Conservation (phyloP, 2,329 filamentous ascomycete genomes). For the Hypoxylon sp. region DNA sequence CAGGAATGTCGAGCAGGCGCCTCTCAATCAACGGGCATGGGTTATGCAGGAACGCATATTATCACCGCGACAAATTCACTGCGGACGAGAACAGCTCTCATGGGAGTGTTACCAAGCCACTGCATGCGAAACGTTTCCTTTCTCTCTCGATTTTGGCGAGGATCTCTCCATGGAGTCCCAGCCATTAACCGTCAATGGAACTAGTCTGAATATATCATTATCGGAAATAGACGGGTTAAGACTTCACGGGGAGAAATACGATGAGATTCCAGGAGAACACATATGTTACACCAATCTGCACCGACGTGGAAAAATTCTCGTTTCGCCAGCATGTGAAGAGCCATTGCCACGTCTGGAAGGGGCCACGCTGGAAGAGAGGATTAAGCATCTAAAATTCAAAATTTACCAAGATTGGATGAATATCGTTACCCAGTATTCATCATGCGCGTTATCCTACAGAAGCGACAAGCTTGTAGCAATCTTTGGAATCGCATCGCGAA, state of each 20-base stretch:
- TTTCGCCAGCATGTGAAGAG: no score
- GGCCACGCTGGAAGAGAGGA: background rate
- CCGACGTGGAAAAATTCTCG: background rate
- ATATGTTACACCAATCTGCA: background rate
- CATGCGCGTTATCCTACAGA: constrained; percentile 3
- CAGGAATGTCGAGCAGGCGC: background rate
- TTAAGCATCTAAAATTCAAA: constrained; percentile 1
- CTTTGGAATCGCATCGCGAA: constrained; percentile 5
- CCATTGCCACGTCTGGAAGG: background rate
- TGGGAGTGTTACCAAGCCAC: constrained; percentile 14
- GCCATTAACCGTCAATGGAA: background rate
- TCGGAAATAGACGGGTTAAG: background rate
- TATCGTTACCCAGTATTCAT: constrained; percentile 2
- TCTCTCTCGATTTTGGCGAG: constrained; percentile 1
- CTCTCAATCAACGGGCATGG: constrained; percentile 14
- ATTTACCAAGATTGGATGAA: constrained; percentile 14
- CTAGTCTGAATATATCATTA: background rate
- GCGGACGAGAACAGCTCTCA: constrained; percentile 9
- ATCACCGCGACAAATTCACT: constrained; percentile 18
- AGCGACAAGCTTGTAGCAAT: constrained; percentile 17
- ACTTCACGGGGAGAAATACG: background rate
- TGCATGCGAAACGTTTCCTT: constrained; percentile 13
- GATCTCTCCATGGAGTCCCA: background rate
- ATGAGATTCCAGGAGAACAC: background rate
- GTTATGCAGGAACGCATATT: constrained; percentile 18